phyloP scores from a whole-genome alignment of 2,329 filamentous ascomycete species.

The Colletotrichum godetiae region DNA sequence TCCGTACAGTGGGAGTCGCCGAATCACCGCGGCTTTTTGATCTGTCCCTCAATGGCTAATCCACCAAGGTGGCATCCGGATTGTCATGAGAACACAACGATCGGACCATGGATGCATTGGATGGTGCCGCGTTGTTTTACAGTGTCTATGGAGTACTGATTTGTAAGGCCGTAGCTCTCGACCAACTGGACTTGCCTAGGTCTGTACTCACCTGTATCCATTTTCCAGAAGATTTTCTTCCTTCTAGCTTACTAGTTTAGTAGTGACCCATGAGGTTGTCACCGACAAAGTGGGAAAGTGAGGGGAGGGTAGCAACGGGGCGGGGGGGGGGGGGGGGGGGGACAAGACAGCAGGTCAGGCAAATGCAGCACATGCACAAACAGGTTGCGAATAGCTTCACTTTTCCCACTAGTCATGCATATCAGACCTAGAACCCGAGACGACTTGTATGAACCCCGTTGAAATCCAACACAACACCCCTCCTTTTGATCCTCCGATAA shows the following conservation, averaged over 20 bases:
- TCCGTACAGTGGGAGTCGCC: too few species aligned
- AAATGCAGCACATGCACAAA: neutral
- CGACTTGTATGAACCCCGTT: neutral
- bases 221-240: neutral
- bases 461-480: neutral
- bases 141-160: neutral
- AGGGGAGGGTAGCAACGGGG: neutral
- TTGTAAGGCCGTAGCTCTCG: neutral
- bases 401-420: neutral
- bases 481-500: neutral
- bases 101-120: slow-evolving; percentile 5
- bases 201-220: neutral
- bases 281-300: neutral
- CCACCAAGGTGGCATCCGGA: neutral
- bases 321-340: neutral
- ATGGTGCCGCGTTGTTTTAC: slow-evolving; percentile 6
- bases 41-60: too few species aligned
- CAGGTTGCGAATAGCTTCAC: slow-evolving; percentile 21
- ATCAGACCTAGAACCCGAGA: neutral
- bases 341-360: neutral
- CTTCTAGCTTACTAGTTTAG: neutral
- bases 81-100: neutral
- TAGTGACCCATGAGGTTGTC: neutral
- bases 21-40: too few species aligned
- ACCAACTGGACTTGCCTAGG: neutral